Percentiles rank a stretch among this genome's conserved stretches.
phyloP scores from a whole-genome alignment of 78 protist species.

The Dictyostelium firmibasis region DNA sequence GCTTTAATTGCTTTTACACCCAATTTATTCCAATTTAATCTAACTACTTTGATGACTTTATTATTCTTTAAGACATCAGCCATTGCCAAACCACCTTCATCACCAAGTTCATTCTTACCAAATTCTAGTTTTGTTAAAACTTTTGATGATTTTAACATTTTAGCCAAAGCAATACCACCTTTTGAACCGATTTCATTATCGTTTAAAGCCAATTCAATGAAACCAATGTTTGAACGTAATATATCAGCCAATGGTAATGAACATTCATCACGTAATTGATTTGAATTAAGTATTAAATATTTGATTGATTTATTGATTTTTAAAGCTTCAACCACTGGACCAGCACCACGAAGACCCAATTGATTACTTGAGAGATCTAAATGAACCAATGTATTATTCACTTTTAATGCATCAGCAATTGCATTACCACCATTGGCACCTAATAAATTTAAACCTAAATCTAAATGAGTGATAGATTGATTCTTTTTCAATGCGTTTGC shows the following conservation, averaged over 20 bases:
- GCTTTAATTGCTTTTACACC: slow-evolving; percentile 70
- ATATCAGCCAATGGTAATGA: slow-evolving; percentile 56
- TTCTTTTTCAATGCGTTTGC: slow-evolving; percentile 47
- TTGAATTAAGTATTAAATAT: slow-evolving; percentile 35
- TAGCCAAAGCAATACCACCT: slow-evolving; percentile 60
- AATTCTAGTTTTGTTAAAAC: slow-evolving; percentile 18
- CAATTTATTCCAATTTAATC: slow-evolving; percentile 46
- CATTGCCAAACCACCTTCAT: slow-evolving; percentile 75
- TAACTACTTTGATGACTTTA: background rate
- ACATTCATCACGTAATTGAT: slow-evolving; percentile 74
- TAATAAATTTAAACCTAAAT: slow-evolving; percentile 70
- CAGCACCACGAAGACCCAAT: slow-evolving; percentile 70
- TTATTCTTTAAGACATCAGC: slow-evolving; percentile 57
- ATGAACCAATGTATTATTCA: slow-evolving; percentile 34
- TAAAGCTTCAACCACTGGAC: slow-evolving; percentile 68
- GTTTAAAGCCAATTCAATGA: slow-evolving; percentile 26
- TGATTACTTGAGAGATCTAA: slow-evolving; percentile 62
- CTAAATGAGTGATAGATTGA: slow-evolving; percentile 21
- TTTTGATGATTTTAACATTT: slow-evolving; percentile 23
- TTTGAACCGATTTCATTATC: slow-evolving; percentile 75
- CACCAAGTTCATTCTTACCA: slow-evolving; percentile 67
- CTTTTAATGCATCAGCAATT: slow-evolving; percentile 47
- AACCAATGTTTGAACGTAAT: slow-evolving; percentile 20
- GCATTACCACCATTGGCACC: slow-evolving; percentile 74
- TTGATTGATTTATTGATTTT: slow-evolving; percentile 40